Base-by-base conservation (phyloP, 2,329 filamentous ascomycete species). In the Macrophomina tecta region DNA sequence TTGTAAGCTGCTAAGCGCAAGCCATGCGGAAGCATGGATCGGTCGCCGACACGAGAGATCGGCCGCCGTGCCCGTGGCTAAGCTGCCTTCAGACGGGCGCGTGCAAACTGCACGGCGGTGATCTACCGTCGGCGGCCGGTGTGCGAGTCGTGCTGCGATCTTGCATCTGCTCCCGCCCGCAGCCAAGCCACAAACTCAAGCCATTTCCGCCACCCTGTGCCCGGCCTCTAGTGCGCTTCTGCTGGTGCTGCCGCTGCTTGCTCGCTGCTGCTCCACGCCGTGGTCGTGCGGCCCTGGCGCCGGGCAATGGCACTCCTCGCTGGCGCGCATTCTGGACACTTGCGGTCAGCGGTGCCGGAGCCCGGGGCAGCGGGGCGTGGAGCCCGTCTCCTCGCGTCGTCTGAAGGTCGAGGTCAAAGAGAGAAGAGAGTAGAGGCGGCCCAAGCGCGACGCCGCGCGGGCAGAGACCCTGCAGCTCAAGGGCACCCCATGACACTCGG, bases 91-190 rank as follows among this genome's bases (percentile, higher is more conserved):
- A 49, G 23, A 42, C 42, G 42, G 58, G 58, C 58, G 58, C 58
- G 58, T 61, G 58, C 58, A 61, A 60, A 49, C 58, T 61, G 58
- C 58, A 49, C 58, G 58, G 58, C 58, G 58, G 28, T 48, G 58
- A 61, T 61, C 58, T 61, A 61, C 58, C 58, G 58, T 61, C 53
- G 42, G 58, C 58, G 58, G 58, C 58, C 58, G 58, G 30, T 42
- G 58, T 48, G 56, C 58, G 58, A 61, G 58, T 61, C 58, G 58
- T 61, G 58, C 42, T 61, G 58, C 58, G 58, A 61, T 61, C 58
- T 62, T 62, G 58, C 58, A 62, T 62, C 58, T 62, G 58, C 58
- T 62, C 58, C 58, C 58, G 58, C 58, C 58, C 58, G 58, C 58
- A 36, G 30, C 58, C 45, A 62, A 62, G 58, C 58, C 42, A 49